phyloP scores from a whole-genome alignment of 2,329 filamentous ascomycete species.

The Fusarium sp. region DNA sequence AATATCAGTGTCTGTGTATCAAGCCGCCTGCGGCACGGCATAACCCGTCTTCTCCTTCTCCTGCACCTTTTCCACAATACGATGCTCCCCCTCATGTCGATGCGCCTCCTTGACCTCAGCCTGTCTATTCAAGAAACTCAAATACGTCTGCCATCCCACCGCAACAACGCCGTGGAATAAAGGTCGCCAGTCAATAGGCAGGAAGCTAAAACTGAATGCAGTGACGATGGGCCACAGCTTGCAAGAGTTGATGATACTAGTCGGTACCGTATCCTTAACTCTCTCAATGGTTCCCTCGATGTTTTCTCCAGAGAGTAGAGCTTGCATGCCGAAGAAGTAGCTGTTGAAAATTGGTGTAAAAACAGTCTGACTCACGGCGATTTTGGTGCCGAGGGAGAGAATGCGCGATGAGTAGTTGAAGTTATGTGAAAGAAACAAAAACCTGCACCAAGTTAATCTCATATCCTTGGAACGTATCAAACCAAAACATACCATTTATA shows the following conservation, averaged over 20 bases:
- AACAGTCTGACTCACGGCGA: slow-evolving; percentile 81
- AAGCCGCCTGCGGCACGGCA: slow-evolving; percentile 20
- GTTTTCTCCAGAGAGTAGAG: slow-evolving; percentile 78
- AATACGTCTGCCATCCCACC: slow-evolving; percentile 93
- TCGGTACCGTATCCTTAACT: slow-evolving; percentile 81
- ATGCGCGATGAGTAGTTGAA: slow-evolving; percentile 87
- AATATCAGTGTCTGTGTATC: not conserved
- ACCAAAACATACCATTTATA: slow-evolving; percentile 88
- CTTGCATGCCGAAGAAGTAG: slow-evolving; percentile 87
- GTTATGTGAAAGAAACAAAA: slow-evolving; percentile 81
- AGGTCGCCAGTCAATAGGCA: slow-evolving; percentile 83
- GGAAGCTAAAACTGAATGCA: slow-evolving; percentile 88
- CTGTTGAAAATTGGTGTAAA: slow-evolving; percentile 89
- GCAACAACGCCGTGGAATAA: slow-evolving; percentile 85
- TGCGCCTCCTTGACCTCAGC: slow-evolving; percentile 66
- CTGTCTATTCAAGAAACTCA: slow-evolving; percentile 82
- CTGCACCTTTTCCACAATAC: not conserved
- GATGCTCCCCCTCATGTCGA: slow-evolving; percentile 9
- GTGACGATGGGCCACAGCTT: slow-evolving; percentile 93
- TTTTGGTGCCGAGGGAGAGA: slow-evolving; percentile 81
- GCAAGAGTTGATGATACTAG: slow-evolving; percentile 81
- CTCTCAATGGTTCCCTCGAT: slow-evolving; percentile 76
- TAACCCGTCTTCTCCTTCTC: not conserved
- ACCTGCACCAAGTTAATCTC: too few relatives aligned
- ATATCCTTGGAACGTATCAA: too few relatives aligned